Conservation (phyloP, 129 eudicot genomes). For the Tagetes erecta region DNA sequence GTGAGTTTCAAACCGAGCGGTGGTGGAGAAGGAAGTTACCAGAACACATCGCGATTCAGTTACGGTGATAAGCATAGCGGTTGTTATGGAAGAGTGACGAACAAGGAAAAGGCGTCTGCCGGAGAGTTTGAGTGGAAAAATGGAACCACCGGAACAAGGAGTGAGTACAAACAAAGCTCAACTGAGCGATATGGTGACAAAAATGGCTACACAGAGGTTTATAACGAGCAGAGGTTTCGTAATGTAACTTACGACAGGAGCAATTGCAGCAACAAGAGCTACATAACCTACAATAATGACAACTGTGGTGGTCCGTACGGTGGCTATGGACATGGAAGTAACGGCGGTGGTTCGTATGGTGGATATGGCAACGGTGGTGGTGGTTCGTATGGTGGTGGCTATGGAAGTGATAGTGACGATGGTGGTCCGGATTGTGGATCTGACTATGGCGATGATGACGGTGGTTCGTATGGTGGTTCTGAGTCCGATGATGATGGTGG, state of each 20-base stretch:
- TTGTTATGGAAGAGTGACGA: conserved; percentile 23
- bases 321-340: too few relatives aligned
- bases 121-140: conserved; percentile 32
- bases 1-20: conserved; percentile 14
- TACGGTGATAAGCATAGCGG: conserved; percentile 36
- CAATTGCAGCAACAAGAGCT: background rate
- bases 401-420: background rate
- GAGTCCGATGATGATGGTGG: background rate
- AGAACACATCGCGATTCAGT: conserved; percentile 28
- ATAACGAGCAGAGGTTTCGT: conserved; percentile 33
- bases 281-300: conserved; percentile 3
- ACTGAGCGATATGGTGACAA: conserved; percentile 36
- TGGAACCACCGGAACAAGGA: conserved; percentile 29
- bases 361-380: background rate
- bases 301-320: background rate
- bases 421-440: background rate
- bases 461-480: background rate
- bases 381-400: too few relatives aligned
- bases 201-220: conserved; percentile 40
- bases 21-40: conserved; percentile 21
- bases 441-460: background rate
- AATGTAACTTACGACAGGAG: conserved; percentile 19
- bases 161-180: conserved; percentile 23
- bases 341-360: background rate
- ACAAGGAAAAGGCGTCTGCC: conserved; percentile 21